Conservation (phyloP, 768 basidiomycete species). For the Serendipita sp. region DNA sequence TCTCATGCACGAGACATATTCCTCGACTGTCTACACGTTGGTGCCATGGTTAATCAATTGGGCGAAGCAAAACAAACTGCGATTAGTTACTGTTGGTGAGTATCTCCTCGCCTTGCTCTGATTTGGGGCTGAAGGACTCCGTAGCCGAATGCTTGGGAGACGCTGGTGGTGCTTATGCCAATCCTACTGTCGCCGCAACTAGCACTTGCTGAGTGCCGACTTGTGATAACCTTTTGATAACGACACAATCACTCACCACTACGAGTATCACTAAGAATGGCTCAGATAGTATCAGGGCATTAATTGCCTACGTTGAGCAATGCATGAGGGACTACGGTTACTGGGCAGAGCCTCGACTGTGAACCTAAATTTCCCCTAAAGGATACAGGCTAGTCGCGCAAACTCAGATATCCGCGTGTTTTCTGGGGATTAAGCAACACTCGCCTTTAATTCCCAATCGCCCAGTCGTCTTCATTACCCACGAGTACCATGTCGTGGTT, state of each 20-base stretch:
- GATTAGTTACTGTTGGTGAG: background rate
- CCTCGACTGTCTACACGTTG: background rate
- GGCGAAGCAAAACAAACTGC: background rate
- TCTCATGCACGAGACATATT: background rate
- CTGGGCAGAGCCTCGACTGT: too few species aligned
- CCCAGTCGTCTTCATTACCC: too few species aligned
- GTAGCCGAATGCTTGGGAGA: background rate
- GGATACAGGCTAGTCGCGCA: too few species aligned
- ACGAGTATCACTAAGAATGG: background rate
- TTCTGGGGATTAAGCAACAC: too few species aligned
- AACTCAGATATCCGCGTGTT: too few species aligned
- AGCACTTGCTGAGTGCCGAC: background rate
- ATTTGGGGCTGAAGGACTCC: background rate
- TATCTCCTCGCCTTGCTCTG: background rate
- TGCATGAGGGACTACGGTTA: too few species aligned
- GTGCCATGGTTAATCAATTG: slow-evolving; percentile 1
- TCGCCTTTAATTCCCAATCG: too few species aligned
- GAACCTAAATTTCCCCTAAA: too few species aligned
- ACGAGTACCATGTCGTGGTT: too few species aligned
- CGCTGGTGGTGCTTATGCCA: background rate
- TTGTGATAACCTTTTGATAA: too few species aligned
- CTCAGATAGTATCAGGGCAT: too few species aligned
- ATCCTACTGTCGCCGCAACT: background rate
- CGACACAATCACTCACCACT: background rate
- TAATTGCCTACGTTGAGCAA: too few species aligned